Evolutionary conservation across 306 rosid species (phyloP).

Genomic region (Lotus japonicus): DNA sequence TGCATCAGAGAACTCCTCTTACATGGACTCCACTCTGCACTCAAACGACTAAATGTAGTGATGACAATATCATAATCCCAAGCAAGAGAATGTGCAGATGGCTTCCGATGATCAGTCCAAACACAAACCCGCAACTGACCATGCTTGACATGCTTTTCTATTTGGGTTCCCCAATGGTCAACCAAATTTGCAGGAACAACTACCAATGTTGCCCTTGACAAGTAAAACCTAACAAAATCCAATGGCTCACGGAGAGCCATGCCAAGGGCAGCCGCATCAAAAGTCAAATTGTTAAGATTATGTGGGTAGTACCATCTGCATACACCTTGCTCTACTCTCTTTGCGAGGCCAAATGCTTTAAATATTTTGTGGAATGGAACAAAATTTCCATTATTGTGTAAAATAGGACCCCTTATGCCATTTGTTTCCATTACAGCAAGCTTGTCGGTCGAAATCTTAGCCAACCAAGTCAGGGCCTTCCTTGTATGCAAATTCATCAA

Average conservation of each 20-base stretch:
- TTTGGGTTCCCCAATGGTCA: conserved; percentile 92
- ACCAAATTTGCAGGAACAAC: conserved; percentile 93
- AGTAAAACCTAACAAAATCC: conserved; percentile 69
- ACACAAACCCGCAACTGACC: conserved; percentile 66
- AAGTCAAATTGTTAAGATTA: conserved; percentile 67
- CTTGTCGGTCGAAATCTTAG: conserved; percentile 51
- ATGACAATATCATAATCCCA: conserved; percentile 97
- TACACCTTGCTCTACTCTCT: conserved; percentile 58
- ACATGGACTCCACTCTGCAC: conserved; percentile 87
- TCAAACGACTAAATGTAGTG: conserved; percentile 84
- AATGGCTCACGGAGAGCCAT: conserved; percentile 66
- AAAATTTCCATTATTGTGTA: conserved; percentile 37
- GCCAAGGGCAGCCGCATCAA: conserved; percentile 83
- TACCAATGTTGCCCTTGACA: conserved; percentile 87
- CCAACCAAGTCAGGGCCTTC: conserved; percentile 79
- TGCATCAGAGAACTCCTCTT: conserved; percentile 72
- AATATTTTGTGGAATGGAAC: conserved; percentile 57
- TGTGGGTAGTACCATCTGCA: conserved; percentile 71
- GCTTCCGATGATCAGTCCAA: conserved; percentile 72
- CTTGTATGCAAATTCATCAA: conserved; percentile 58
- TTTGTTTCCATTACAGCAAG: conserved; percentile 68
- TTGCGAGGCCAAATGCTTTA: conserved; percentile 78
- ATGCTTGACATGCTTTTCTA: conserved; percentile 73
- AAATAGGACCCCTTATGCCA: conserved; percentile 70
- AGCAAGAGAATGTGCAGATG: conserved; percentile 79